These are phyloP conservation scores for Wallacemonas rigidus DNA, from an alignment of 208 protist genomes.

Conservation along the genomic window DNA sequence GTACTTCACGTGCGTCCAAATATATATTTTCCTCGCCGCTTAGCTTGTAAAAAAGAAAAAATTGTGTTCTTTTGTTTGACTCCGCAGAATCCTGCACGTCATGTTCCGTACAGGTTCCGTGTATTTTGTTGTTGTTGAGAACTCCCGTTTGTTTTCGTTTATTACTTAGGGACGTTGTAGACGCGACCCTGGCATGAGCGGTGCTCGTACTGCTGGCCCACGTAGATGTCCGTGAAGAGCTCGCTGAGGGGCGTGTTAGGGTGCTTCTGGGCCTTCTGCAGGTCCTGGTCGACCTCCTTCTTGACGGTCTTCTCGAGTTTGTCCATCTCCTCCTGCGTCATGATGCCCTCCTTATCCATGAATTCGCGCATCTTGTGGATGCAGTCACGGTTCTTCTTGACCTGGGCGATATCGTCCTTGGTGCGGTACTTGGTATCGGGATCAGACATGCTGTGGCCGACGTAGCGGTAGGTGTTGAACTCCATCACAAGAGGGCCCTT, in stretches of 20 bases:
- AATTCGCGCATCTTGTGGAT: conserved; percentile 89
- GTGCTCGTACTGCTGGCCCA: conserved; percentile 78
- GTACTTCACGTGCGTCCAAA: conserved; percentile 6
- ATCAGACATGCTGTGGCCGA: conserved; percentile 98
- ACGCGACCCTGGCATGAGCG: conserved; percentile 85
- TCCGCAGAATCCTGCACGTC: neutral
- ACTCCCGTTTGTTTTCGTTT: neutral
- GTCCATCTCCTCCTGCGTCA: conserved; percentile 95
- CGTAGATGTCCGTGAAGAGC: conserved; percentile 93
- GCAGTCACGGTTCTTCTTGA: conserved; percentile 90
- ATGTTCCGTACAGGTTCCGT: neutral
- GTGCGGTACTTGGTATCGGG: conserved; percentile 97
- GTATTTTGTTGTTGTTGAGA: neutral
- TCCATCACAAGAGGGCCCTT: conserved; percentile 96
- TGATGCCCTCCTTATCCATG: conserved; percentile 83
- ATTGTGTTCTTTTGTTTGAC: neutral
- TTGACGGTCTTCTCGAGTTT: conserved; percentile 90
- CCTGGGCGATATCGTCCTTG: conserved; percentile 94
- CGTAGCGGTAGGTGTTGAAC: conserved; percentile 96
- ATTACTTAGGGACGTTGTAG: conserved; percentile 58
- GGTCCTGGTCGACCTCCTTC: conserved; percentile 91
- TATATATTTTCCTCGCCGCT: conserved; percentile 4
- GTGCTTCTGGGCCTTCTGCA: conserved; percentile 86
- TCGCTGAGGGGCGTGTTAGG: conserved; percentile 65
- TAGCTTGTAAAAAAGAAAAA: conserved; percentile 3